Conservation (phyloP, 2,329 filamentous ascomycete species). For the Alternaria gaisen region DNA sequence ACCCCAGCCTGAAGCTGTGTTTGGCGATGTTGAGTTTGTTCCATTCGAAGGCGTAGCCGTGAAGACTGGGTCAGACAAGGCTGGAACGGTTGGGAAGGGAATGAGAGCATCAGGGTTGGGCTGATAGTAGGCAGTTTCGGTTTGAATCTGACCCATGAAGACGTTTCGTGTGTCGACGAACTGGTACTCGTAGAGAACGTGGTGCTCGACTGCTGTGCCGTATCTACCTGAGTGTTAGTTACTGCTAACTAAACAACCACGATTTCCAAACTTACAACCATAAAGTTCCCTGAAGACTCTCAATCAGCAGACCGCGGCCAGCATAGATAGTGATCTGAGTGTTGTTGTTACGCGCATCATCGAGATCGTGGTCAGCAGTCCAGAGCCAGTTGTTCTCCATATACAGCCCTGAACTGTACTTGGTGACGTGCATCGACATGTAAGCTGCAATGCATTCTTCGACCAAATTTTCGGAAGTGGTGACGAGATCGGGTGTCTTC, state of each 20-base stretch:
- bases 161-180: conserved; percentile 78
- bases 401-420: conserved; percentile 68
- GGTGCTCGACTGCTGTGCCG: conserved; percentile 72
- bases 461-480: conserved; percentile 61
- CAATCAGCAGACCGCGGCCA: conserved; percentile 81
- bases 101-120: conserved; percentile 77
- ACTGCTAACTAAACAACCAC: conserved; percentile 51
- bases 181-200: conserved; percentile 80
- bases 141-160: conserved; percentile 85
- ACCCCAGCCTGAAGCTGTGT: conserved; percentile 66
- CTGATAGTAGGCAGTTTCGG: conserved; percentile 87
- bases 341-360: conserved; percentile 69
- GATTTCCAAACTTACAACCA: conserved; percentile 65
- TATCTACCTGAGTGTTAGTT: conserved; percentile 53
- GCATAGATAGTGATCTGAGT: conserved; percentile 83
- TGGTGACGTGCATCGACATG: conserved; percentile 59
- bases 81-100: conserved; percentile 68
- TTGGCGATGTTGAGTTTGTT: conserved; percentile 23
- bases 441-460: conserved; percentile 77
- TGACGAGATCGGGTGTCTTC: conserved; percentile 72
- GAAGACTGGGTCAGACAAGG: conserved; percentile 75
- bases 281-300: conserved; percentile 56
- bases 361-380: conserved; percentile 84
- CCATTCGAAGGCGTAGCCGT: conserved; percentile 1
- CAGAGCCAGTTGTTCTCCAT: conserved; percentile 93